Evolutionary conservation across 495 filamentous ascomycete genomes (phyloP).

Genomic region (Hypoxylon lenormandii): DNA sequence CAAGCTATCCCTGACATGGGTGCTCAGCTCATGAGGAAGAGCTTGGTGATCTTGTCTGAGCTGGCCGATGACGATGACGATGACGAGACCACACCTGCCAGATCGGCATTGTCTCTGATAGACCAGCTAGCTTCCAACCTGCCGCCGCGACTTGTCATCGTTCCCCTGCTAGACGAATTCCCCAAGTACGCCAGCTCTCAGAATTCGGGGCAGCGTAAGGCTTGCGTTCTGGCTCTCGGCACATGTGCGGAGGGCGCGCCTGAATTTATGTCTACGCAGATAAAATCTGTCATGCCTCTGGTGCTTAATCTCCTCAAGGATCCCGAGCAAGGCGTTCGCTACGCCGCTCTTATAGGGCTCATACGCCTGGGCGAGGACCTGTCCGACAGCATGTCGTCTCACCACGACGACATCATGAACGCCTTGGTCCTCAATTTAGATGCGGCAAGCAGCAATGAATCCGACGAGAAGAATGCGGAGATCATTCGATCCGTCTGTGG

Average conservation of each 20-base stretch:
- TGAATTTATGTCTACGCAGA: slow-evolving; percentile 92
- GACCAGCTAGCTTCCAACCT: slow-evolving; percentile 88
- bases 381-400: slow-evolving; percentile 83
- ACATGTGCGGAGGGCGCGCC: slow-evolving; percentile 97
- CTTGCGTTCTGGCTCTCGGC: slow-evolving; percentile 89
- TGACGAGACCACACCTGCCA: slow-evolving; percentile 82
- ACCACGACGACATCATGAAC: slow-evolving; percentile 85
- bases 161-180: slow-evolving; percentile 86
- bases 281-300: slow-evolving; percentile 84
- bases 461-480: slow-evolving; percentile 75
- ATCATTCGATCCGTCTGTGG: slow-evolving; percentile 90
- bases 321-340: slow-evolving; percentile 80
- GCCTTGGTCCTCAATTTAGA: slow-evolving; percentile 88
- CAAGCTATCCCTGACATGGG: slow-evolving; percentile 81
- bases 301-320: slow-evolving; percentile 88
- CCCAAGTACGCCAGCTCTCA: slow-evolving; percentile 78
- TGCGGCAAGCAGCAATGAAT: slow-evolving; percentile 68
- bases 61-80: slow-evolving; percentile 83
- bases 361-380: slow-evolving; percentile 92
- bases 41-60: slow-evolving; percentile 87
- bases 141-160: slow-evolving; percentile 92
- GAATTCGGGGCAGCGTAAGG: slow-evolving; percentile 83
- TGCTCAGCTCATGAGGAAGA: slow-evolving; percentile 84
- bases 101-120: slow-evolving; percentile 86
- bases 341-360: slow-evolving; percentile 85